Evolutionary conservation across 768 basidiomycete genomes (phyloP).

Genomic region (Lepiota brunneoincarnata): DNA sequence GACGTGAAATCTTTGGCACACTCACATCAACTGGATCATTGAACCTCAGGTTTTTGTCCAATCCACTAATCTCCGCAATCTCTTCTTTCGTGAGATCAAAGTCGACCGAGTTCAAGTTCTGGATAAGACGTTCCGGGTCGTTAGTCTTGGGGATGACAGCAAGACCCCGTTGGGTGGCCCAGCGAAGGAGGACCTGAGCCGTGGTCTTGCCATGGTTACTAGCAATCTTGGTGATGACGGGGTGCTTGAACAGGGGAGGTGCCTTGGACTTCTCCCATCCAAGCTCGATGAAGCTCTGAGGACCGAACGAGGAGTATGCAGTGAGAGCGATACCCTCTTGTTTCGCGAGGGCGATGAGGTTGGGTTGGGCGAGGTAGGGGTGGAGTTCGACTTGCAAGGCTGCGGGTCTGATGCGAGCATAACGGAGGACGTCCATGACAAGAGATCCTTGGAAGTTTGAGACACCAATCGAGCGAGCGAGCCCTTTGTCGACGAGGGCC

Average conservation of each 20-base stretch:
- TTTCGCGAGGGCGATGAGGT: slow-evolving; percentile 54
- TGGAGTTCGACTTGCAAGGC: slow-evolving; percentile 72
- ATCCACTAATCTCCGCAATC: slow-evolving; percentile 48
- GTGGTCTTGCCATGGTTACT: slow-evolving; percentile 48
- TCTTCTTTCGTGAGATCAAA: slow-evolving; percentile 58
- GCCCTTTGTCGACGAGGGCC: slow-evolving; percentile 64
- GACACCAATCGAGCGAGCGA: slow-evolving; percentile 73
- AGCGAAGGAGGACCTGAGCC: slow-evolving; percentile 74
- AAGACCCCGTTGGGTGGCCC: slow-evolving; percentile 74
- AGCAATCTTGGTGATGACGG: slow-evolving; percentile 43
- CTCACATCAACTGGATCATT: slow-evolving; percentile 27
- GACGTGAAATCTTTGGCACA: neutral
- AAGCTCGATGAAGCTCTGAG: slow-evolving; percentile 61
- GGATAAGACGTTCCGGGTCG: slow-evolving; percentile 37
- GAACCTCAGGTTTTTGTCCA: slow-evolving; percentile 45
- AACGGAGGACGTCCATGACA: slow-evolving; percentile 74
- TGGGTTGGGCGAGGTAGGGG: slow-evolving; percentile 64
- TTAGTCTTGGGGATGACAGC: slow-evolving; percentile 78
- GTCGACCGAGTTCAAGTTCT: slow-evolving; percentile 43
- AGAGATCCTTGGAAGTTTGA: slow-evolving; percentile 77
- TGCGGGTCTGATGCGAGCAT: slow-evolving; percentile 71
- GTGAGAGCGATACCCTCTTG: slow-evolving; percentile 58
- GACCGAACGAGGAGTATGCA: slow-evolving; percentile 52
- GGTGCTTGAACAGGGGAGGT: slow-evolving; percentile 51
- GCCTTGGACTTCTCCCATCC: slow-evolving; percentile 54